Base-by-base conservation (phyloP, 1,139 yeast genomes). In the Yamadazyma triangularis region DNA sequence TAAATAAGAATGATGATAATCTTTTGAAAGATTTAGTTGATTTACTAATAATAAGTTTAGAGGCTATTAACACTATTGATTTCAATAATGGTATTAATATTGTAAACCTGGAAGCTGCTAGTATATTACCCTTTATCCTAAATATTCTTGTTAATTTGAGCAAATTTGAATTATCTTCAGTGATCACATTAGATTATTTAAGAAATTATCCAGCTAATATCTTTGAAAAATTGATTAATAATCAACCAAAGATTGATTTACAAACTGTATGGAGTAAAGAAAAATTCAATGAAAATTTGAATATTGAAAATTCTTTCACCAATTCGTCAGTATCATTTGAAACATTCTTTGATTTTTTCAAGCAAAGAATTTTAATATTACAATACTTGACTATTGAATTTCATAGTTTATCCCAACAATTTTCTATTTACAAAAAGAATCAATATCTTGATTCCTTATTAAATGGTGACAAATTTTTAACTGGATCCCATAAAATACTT, bases 361-460 rank as follows among this genome's bases (percentile, higher is more conserved):
- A 64, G 26, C 81, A 77, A 42, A 70, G 95, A 48, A 72, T 77
- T 27, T 61, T 70, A 16, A 59, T 82, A 6, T 59, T 86, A 21
- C 85, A 82, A 41, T 77, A 79, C 44, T 57, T 86, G 33, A 74
- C 91, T n/a, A 57, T 82, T 35, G 93, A 86, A 42, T 64, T 87
- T 20, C 88, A 83, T 47, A 70, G 70, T 34, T 64, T 78, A n/a
- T 69, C 80, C 2, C 44, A 34, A 25, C 12, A 48, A 45, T 76
- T 78, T 2, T 72, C 86, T 0, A 55, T 72, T 2, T 67, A 83
- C 1, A 67, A 79, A 39, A 72, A 76, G 16, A 64, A 70, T 15
- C 61, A 67, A 15, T 82, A 82, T 42, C 60, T 79, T 21, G 63
- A 70, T 3, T 50, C 68, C 6, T 58, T 88, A 24, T 70, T 79